phyloP scores from a whole-genome alignment of 2,329 filamentous ascomycete species.

The Tetracladium maxilliforme region DNA sequence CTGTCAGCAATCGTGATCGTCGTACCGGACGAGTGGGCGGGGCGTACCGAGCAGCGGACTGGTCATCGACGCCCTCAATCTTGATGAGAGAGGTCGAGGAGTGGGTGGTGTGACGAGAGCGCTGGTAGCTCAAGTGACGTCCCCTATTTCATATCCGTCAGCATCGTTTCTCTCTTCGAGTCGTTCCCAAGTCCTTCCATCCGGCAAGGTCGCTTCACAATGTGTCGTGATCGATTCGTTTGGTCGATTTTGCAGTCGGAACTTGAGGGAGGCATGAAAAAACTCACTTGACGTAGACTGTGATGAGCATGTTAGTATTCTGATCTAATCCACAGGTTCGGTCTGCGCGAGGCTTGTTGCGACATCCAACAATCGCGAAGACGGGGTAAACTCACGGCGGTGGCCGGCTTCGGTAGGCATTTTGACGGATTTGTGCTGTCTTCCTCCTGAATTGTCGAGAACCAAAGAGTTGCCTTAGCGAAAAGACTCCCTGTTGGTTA shows the following conservation, averaged over 20 bases:
- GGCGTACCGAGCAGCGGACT: conserved; percentile 74
- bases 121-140: conserved; percentile 96
- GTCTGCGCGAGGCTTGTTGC: conserved; percentile 5
- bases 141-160: conserved; percentile 43
- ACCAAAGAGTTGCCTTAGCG: conserved; percentile 14
- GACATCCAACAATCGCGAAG: not conserved
- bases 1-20: conserved; percentile 10
- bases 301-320: conserved; percentile 11
- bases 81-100: conserved; percentile 89
- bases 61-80: conserved; percentile 94
- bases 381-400: conserved; percentile 55
- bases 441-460: conserved; percentile 29
- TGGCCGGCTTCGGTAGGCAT: conserved; percentile 83
- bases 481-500: conserved; percentile 9
- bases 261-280: conserved; percentile 7
- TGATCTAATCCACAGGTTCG: not conserved
- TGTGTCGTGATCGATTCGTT: conserved; percentile 1
- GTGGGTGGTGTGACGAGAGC: conserved; percentile 83
- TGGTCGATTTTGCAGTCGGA: too few relatives aligned
- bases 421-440: conserved; percentile 49
- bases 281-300: conserved; percentile 86
- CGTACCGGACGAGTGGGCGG: too few relatives aligned
- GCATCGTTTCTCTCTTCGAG: conserved; percentile 5
- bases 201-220: not conserved
- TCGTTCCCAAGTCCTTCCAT: conserved; percentile 1